Evolutionary conservation across 352 stramenopile species (phyloP), one percentile per base, ranked within the genome.

Genomic region (Albugo laibachii): DNA sequence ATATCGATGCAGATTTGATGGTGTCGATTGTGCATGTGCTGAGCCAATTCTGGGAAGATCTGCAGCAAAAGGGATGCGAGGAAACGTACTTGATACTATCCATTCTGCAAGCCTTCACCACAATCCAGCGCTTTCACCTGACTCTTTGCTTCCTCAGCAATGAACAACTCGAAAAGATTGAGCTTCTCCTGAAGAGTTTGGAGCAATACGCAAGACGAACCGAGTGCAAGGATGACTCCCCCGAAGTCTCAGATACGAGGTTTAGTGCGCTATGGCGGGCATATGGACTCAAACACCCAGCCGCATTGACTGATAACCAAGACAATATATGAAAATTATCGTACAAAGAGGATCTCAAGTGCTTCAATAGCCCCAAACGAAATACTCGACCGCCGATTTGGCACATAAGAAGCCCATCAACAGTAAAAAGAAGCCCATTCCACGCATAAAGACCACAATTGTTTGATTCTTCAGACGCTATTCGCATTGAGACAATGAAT

Each of bases 361-460:
- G 10, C 11, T 43, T 31, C 8, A 31, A 31, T 10, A 43, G 12
- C 56, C 53, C 43, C 55, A 71, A 12, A 88, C 55, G 24, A 92
- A 92, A 52, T 88, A 89, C 19, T 87, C 76, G 24, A 87, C 50
- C 15, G 79, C 81, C 39, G 79, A 92, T 55, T 92, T 92, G 24
- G 79, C 78, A 49, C 76, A 92, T 15, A 87, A 53, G 2, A 80
- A 47, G 3, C 76, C 79, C 37, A 92, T 63, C 21, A 65, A 76
- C 18, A 92, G 65, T 46, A 92, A 55, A 49, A 92, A 86, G 56
- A 70, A 80, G 12, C 79, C 79, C 56, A 92, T 77, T 2, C 69
- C 63, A 6, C 79, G 74, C 76, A 89, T 86, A 52, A 92, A 80
- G 50, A 72, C 57, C 27, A 65, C 69, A 38, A 92, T 86, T 10